Evolutionary conservation across 1,139 yeast species (phyloP).

Genomic region (Ogataea hybrid): DNA sequence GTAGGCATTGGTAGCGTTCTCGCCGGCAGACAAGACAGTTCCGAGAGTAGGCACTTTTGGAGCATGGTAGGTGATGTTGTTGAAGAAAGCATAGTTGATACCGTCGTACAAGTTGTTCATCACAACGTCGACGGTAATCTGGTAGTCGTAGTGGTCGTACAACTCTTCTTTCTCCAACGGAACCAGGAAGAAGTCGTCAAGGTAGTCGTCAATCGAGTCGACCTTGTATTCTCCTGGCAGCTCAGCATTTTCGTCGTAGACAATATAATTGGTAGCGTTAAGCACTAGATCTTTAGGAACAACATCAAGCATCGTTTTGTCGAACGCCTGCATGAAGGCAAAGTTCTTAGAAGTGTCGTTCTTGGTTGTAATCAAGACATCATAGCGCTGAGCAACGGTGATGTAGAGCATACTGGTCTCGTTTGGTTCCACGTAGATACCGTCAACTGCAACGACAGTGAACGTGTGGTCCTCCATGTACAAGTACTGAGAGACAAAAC

Average conservation of each 20-base stretch:
- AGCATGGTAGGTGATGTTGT: slow-evolving; percentile 68
- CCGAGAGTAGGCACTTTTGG: slow-evolving; percentile 83
- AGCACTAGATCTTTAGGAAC: slow-evolving; percentile 60
- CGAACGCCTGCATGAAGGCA: slow-evolving; percentile 76
- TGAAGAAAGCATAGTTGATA: slow-evolving; percentile 87
- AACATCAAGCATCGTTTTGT: slow-evolving; percentile 74
- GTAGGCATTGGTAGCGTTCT: slow-evolving; percentile 48
- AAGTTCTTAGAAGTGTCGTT: slow-evolving; percentile 56
- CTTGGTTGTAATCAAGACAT: slow-evolving; percentile 72
- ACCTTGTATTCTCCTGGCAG: slow-evolving; percentile 46
- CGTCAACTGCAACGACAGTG: slow-evolving; percentile 80
- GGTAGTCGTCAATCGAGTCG: slow-evolving; percentile 40
- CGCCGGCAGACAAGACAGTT: slow-evolving; percentile 73
- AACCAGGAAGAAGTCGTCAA: slow-evolving; percentile 64
- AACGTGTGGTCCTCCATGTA: slow-evolving; percentile 83
- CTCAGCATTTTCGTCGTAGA: slow-evolving; percentile 48
- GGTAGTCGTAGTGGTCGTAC: slow-evolving; percentile 64
- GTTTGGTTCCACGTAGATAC: slow-evolving; percentile 59
- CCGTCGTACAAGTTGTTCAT: slow-evolving; percentile 85
- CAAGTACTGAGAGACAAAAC: slow-evolving; percentile 82
- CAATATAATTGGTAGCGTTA: slow-evolving; percentile 71
- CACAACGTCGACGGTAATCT: slow-evolving; percentile 59
- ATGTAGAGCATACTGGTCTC: slow-evolving; percentile 55
- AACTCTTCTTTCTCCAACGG: slow-evolving; percentile 55
- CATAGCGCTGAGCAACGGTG: slow-evolving; percentile 76